These are phyloP conservation scores for Truncatella angustata DNA, from an alignment of 2,329 filamentous ascomycete species.

Conservation along the genomic window DNA sequence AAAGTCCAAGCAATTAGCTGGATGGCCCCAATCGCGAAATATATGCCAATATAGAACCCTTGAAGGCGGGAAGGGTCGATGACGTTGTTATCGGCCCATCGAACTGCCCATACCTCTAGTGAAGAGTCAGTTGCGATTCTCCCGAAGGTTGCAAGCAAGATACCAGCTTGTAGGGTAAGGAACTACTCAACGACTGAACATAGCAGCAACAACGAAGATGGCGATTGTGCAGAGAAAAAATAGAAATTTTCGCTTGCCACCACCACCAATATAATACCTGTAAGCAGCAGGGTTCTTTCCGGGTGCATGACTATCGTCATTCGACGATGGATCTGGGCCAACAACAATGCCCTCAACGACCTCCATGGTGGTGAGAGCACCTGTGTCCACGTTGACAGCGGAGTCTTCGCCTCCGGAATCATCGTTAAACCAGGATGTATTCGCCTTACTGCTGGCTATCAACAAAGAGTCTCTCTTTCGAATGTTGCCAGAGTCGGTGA, in stretches of 20 bases:
- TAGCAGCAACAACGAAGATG: background rate
- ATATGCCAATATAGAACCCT: background rate
- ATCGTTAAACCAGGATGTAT: background rate
- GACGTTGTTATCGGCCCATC: background rate
- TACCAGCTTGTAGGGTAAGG: background rate
- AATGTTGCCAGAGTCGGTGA: constrained; percentile 2
- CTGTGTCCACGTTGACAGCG: no score
- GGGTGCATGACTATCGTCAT: no score
- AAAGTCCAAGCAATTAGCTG: background rate
- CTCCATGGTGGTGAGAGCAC: no score
- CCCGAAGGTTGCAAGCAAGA: no score
- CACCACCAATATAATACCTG: background rate
- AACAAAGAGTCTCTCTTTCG: constrained; percentile 6
- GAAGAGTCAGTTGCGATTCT: background rate
- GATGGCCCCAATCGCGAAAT: background rate
- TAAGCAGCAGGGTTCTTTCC: background rate
- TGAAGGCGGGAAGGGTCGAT: background rate
- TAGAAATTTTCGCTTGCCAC: constrained; percentile 3
- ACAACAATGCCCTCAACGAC: no score
- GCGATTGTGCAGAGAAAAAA: background rate
- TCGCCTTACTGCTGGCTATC: background rate
- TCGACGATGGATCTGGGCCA: no score
- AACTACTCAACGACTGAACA: constrained; percentile 8
- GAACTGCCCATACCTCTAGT: background rate
- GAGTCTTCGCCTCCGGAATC: background rate